These are phyloP conservation scores for Musa itinerans DNA, from an alignment of 176 grass and related monocot genomes.

Conservation along the genomic window DNA sequence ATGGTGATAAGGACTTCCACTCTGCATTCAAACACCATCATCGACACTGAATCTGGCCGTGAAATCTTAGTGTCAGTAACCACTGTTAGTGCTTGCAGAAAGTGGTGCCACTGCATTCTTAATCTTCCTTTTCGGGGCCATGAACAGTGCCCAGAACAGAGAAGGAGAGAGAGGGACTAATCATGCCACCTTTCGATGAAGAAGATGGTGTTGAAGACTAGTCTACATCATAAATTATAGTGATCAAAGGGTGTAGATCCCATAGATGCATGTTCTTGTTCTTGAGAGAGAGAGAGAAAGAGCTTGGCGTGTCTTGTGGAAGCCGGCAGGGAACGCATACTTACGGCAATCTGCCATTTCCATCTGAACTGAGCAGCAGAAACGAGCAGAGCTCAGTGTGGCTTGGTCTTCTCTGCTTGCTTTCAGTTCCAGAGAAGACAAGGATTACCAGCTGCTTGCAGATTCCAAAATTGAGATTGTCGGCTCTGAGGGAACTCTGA, in stretches of 20 bases:
- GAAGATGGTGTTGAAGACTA: too few relatives aligned
- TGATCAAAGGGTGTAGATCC: background rate
- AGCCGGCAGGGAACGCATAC: background rate
- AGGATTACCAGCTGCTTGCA: background rate
- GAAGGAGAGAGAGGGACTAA: background rate
- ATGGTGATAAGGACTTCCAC: background rate
- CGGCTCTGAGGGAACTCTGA: background rate
- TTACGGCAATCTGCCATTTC: background rate
- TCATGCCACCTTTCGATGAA: background rate
- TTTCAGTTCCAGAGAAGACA: background rate
- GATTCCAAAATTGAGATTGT: background rate
- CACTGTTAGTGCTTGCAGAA: background rate
- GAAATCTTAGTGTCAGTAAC: too few relatives aligned
- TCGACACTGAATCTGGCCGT: too few relatives aligned
- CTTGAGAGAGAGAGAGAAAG: background rate
- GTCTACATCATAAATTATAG: background rate
- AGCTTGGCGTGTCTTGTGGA: background rate
- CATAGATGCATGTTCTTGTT: background rate
- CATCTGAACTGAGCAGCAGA: background rate
- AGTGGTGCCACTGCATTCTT: background rate
- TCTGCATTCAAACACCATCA: background rate
- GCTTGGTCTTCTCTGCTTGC: background rate
- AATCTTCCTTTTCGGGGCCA: too few relatives aligned
- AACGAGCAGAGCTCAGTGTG: background rate
- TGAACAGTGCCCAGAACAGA: background rate